Evolutionary conservation across 768 basidiomycete species (phyloP).

Genomic region (Heimioporus sp.): DNA sequence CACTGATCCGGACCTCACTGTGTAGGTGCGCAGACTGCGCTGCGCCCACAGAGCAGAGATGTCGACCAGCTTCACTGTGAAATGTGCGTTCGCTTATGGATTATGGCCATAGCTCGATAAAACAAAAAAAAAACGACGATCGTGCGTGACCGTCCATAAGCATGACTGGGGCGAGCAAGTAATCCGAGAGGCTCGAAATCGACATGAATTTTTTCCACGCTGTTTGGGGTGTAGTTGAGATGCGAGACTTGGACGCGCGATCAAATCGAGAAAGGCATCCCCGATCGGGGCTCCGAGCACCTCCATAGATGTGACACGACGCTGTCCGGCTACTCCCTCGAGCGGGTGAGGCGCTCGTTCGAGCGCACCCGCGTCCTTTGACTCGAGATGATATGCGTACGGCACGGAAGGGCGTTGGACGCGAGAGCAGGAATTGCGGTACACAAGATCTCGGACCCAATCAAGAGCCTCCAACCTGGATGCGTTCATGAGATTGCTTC

Average conservation of each 20-base stretch:
- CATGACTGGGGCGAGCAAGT: conserved; percentile 7
- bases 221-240: conserved; percentile 23
- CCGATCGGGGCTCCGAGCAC: conserved; percentile 75
- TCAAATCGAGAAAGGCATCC: conserved; percentile 75
- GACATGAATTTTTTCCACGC: conserved; percentile 20
- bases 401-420: conserved; percentile 41
- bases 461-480: conserved; percentile 34
- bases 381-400: conserved; percentile 55
- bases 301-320: conserved; percentile 54
- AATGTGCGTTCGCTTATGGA: conserved; percentile 67
- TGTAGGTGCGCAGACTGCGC: conserved; percentile 63
- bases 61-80: conserved; percentile 67
- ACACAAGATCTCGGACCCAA: conserved; percentile 42
- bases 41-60: conserved; percentile 48
- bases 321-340: conserved; percentile 39
- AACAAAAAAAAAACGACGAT: too few species aligned
- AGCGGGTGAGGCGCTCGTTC: conserved; percentile 54
- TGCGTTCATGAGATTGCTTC: conserved; percentile 12
- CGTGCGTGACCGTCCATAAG: conserved; percentile 49
- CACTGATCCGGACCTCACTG: too few species aligned
- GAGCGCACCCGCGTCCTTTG: conserved; percentile 55
- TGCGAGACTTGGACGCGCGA: conserved; percentile 44
- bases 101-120: conserved; percentile 70
- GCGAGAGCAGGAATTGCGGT: conserved; percentile 43
- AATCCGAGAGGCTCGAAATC: background rate